These are phyloP conservation scores for Quercus bicolor DNA, from an alignment of 306 rosid species.

Conservation along the genomic window DNA sequence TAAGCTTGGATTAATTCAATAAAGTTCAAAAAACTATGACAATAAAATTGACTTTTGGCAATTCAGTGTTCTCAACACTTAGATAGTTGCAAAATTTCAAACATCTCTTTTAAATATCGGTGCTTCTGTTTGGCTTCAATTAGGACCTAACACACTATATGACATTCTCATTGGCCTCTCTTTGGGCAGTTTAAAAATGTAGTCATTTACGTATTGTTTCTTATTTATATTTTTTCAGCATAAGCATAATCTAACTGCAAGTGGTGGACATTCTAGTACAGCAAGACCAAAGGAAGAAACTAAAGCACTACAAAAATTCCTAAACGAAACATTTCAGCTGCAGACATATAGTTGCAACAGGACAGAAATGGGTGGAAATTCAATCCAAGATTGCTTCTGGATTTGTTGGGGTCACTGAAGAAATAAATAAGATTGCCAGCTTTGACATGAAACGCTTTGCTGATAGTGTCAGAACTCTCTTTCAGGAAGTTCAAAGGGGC, in stretches of 20 bases:
- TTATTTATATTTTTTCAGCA: conserved; percentile 51
- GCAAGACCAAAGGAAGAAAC: conserved; percentile 67
- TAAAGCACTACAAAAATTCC: conserved; percentile 58
- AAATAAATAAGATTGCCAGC: conserved; percentile 58
- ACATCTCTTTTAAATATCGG: neutral
- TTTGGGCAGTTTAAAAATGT: neutral
- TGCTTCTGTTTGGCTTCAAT: neutral
- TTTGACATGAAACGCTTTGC: conserved; percentile 76
- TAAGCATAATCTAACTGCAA: conserved; percentile 52
- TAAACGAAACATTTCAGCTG: conserved; percentile 83
- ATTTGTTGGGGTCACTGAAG: conserved; percentile 57
- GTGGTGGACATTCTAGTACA: conserved; percentile 38
- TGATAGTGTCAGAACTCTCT: conserved; percentile 54
- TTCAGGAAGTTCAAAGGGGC: conserved; percentile 91
- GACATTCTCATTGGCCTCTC: conserved; percentile 1
- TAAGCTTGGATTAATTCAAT: conserved; percentile 28
- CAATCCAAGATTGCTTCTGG: conserved; percentile 63
- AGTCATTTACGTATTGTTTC: neutral
- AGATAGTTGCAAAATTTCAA: neutral
- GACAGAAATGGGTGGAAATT: conserved; percentile 72
- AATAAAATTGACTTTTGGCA: neutral
- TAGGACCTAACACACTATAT: neutral
- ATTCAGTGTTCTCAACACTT: conserved; percentile 2
- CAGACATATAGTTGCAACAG: conserved; percentile 85
- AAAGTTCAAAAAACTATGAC: neutral